These are phyloP conservation scores for Hypoxylon sp. DNA, from an alignment of 2,329 filamentous ascomycete genomes.

Conservation along the genomic window DNA sequence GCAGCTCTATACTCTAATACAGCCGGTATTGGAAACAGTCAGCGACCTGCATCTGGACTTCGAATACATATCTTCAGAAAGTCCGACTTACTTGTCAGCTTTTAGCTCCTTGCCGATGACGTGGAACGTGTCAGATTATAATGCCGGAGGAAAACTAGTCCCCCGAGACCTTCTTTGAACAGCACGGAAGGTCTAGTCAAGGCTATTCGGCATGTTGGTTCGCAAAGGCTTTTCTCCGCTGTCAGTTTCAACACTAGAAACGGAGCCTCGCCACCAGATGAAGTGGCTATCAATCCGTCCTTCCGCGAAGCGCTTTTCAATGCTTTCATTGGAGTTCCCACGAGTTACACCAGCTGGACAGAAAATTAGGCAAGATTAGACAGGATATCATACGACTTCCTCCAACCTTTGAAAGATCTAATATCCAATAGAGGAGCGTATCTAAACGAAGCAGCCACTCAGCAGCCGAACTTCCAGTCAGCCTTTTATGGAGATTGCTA, in stretches of 20 bases:
- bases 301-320: conserved; percentile 35
- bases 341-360: conserved; percentile 31
- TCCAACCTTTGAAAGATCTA: conserved; percentile 13
- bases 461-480: conserved; percentile 53
- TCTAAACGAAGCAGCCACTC: conserved; percentile 60
- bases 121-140: conserved; percentile 39
- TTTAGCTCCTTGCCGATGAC: conserved; percentile 20
- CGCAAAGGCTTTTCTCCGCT: conserved; percentile 17
- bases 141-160: conserved; percentile 33
- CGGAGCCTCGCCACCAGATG: conserved; percentile 7
- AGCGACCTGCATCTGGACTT: conserved; percentile 21
- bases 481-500: conserved; percentile 58
- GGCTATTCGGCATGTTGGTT: conserved; percentile 29
- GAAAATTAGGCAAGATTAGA: conserved; percentile 24
- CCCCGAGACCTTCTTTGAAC: conserved; percentile 27
- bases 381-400: conserved; percentile 23
- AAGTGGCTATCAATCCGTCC: conserved; percentile 32
- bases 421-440: conserved; percentile 49
- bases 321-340: conserved; percentile 5
- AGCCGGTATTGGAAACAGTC: conserved; percentile 18
- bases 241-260: conserved; percentile 27
- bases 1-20: conserved; percentile 22
- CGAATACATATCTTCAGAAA: conserved; percentile 24
- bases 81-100: conserved; percentile 18
- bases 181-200: conserved; percentile 19